phyloP scores from a whole-genome alignment of 2,329 filamentous ascomycete species.

The Huntiella moniliformis region DNA sequence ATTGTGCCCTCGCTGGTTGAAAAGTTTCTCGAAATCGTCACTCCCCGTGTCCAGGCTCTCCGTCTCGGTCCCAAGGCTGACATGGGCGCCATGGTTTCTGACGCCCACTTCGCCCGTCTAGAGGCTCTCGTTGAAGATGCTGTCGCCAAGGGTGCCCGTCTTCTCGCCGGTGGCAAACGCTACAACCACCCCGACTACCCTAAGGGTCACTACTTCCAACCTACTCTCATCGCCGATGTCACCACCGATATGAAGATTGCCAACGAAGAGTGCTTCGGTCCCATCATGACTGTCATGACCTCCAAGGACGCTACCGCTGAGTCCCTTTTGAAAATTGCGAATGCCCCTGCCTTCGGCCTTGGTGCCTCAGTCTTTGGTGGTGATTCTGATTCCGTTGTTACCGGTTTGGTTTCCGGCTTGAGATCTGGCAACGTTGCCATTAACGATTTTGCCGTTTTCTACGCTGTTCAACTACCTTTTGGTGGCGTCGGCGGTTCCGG shows the following conservation, averaged over 20 bases:
- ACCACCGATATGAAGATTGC: slow-evolving; percentile 73
- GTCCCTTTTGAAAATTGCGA: slow-evolving; percentile 59
- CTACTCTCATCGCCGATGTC: slow-evolving; percentile 82
- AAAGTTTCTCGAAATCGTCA: slow-evolving; percentile 48
- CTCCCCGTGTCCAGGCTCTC: slow-evolving; percentile 53
- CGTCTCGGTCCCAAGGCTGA: slow-evolving; percentile 63
- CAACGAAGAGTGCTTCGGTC: slow-evolving; percentile 80
- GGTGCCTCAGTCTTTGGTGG: slow-evolving; percentile 76
- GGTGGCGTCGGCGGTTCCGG: slow-evolving; percentile 78
- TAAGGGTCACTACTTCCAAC: slow-evolving; percentile 75
- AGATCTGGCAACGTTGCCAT: slow-evolving; percentile 80
- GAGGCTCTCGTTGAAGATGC: slow-evolving; percentile 63
- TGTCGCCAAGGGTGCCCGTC: slow-evolving; percentile 56
- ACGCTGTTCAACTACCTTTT: slow-evolving; percentile 87
- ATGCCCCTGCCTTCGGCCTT: slow-evolving; percentile 68
- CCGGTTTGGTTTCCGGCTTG: slow-evolving; percentile 46
- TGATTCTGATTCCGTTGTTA: slow-evolving; percentile 38
- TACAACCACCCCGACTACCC: slow-evolving; percentile 54
- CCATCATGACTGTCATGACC: slow-evolving; percentile 71
- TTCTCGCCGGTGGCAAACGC: slow-evolving; percentile 62
- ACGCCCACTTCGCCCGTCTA: slow-evolving; percentile 52
- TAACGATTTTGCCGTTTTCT: slow-evolving; percentile 89
- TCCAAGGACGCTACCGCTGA: slow-evolving; percentile 38
- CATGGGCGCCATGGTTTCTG: slow-evolving; percentile 78
- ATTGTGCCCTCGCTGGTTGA: slow-evolving; percentile 61